Evolutionary conservation across 139 green algal genomes (phyloP).

Genomic region (Coelastrella sp.): DNA sequence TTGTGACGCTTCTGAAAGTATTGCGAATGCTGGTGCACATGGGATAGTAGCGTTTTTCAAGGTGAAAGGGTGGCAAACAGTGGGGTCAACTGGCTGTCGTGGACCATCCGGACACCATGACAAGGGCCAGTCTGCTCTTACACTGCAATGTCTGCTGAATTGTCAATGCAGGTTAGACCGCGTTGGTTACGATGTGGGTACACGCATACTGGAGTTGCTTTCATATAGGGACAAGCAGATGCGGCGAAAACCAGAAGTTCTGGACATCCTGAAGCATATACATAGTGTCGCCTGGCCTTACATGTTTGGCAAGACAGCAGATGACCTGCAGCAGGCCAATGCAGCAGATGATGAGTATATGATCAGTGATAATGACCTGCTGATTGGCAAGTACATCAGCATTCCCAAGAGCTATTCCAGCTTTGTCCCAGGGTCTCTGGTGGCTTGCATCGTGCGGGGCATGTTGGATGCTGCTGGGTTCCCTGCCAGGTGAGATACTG

Average conservation of each 20-base stretch:
- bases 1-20: not conserved
- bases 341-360: conserved; percentile 96
- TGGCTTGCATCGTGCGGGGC: conserved; percentile 93
- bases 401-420: conserved; percentile 92
- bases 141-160: not conserved
- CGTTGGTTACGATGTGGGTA: conserved; percentile 86
- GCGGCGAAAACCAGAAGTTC: conserved; percentile 77
- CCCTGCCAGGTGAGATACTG: conserved; percentile 69
- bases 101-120: too few species aligned
- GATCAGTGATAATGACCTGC: conserved; percentile 94
- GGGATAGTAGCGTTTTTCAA: not conserved
- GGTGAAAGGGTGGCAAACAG: too few species aligned
- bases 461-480: conserved; percentile 93
- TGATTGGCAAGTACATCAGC: conserved; percentile 86
- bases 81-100: too few species aligned
- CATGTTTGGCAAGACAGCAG: conserved; percentile 93
- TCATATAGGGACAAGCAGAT: conserved; percentile 80
- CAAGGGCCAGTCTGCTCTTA: not conserved
- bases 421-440: conserved; percentile 92
- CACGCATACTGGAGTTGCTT: conserved; percentile 90
- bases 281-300: conserved; percentile 90
- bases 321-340: conserved; percentile 96
- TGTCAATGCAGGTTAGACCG: conserved; percentile 79
- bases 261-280: conserved; percentile 94
- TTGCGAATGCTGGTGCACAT: not conserved